phyloP scores from a whole-genome alignment of 495 filamentous ascomycete genomes.

The Penicillium subrubescens region DNA sequence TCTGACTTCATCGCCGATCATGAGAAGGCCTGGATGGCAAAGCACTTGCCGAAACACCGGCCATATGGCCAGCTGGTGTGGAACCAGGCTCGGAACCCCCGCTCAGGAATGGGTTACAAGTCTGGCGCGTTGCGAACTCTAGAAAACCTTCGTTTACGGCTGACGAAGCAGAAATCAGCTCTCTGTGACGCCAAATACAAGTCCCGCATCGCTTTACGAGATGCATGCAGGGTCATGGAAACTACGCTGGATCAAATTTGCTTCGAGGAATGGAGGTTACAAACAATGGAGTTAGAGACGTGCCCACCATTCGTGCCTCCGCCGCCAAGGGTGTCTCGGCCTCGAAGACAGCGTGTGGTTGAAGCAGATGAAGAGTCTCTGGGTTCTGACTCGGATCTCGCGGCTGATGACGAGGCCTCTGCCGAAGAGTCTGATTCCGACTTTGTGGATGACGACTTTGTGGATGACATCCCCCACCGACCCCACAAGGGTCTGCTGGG shows the following conservation, averaged over 20 bases:
- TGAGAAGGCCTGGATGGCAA: conserved; percentile 58
- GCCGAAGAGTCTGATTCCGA: not conserved
- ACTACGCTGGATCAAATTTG: conserved; percentile 60
- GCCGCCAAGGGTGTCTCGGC: conserved; percentile 27
- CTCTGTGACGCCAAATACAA: conserved; percentile 55
- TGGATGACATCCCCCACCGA: not conserved
- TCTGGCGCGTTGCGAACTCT: conserved; percentile 25
- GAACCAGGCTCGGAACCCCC: conserved; percentile 43
- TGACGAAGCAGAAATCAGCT: conserved; percentile 51
- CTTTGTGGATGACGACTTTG: not conserved
- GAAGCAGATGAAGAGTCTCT: conserved; percentile 18
- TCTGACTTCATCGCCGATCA: conserved; percentile 54
- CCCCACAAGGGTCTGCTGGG: not conserved
- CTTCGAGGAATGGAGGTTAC: conserved; percentile 60
- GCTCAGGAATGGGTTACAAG: conserved; percentile 29
- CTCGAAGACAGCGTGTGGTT: conserved; percentile 21
- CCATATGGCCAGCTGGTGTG: conserved; percentile 63
- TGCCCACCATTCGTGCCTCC: conserved; percentile 51
- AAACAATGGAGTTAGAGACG: conserved; percentile 50
- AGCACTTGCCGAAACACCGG: conserved; percentile 54
- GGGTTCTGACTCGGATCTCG: not conserved
- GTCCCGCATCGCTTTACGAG: conserved; percentile 44
- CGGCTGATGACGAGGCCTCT: not conserved
- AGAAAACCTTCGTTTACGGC: conserved; percentile 30
- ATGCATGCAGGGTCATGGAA: conserved; percentile 60